These are phyloP conservation scores for Mortierella sp. DNA, from an alignment of 371 early-diverging fungal genomes.

Conservation along the genomic window DNA sequence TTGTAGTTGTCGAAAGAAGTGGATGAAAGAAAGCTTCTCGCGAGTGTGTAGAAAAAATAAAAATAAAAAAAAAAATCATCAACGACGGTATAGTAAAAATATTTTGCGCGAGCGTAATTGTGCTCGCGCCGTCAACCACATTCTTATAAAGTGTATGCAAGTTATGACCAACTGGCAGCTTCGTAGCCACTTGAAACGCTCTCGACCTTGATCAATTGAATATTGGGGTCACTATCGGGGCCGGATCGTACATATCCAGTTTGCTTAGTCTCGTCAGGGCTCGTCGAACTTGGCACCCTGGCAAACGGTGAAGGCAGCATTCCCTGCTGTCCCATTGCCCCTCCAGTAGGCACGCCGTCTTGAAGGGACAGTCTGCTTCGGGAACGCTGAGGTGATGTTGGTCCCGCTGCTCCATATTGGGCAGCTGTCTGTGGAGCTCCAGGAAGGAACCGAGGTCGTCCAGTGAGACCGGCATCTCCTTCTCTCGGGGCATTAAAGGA, in stretches of 20 bases:
- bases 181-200: constrained; percentile 28
- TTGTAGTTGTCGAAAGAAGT: background rate
- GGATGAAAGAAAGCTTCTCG: background rate
- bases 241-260: constrained; percentile 23
- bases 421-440: constrained; percentile 21
- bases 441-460: constrained; percentile 31
- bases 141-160: too few relatives aligned
- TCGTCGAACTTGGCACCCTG: constrained; percentile 21
- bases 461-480: constrained; percentile 17
- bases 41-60: too few relatives aligned
- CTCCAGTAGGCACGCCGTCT: constrained; percentile 14
- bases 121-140: too few relatives aligned
- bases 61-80: background rate
- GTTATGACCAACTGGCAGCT: constrained; percentile 26
- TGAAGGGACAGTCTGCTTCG: constrained; percentile 38
- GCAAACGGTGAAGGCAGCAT: constrained; percentile 18
- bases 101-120: background rate
- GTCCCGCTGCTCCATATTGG: constrained; percentile 25
- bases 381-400: constrained; percentile 34
- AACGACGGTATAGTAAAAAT: background rate
- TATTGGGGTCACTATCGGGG: constrained; percentile 23
- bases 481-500: constrained; percentile 25
- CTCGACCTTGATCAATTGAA: constrained; percentile 38
- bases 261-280: constrained; percentile 41
- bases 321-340: constrained; percentile 24